Evolutionary conservation across 148 eudicot genomes (phyloP).

Genomic region (Cornus florida): DNA sequence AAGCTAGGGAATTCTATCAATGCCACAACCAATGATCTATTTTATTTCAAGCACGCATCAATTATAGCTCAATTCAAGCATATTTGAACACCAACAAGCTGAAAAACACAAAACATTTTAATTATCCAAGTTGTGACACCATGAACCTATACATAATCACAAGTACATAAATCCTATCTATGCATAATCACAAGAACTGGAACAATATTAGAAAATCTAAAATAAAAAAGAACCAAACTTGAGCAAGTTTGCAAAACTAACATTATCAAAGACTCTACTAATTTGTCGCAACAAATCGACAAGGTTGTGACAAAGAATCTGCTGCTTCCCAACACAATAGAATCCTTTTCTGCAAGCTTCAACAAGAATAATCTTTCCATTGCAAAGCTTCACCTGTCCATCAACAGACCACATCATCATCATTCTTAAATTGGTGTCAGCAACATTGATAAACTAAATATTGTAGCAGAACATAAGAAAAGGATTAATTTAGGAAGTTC

Average conservation of each 20-base stretch:
- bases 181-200: background rate
- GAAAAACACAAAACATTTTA: background rate
- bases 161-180: background rate
- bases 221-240: conserved; percentile 1
- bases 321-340: conserved; percentile 78
- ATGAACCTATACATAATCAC: background rate
- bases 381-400: conserved; percentile 88
- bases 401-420: conserved; percentile 8
- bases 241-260: conserved; percentile 31
- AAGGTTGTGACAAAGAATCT: conserved; percentile 80
- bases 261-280: conserved; percentile 95
- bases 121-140: background rate
- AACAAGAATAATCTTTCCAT: conserved; percentile 75
- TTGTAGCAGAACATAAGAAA: background rate
- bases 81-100: background rate
- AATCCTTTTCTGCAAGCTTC: conserved; percentile 93
- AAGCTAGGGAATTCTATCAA: background rate
- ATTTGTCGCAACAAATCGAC: conserved; percentile 89
- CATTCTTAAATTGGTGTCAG: background rate
- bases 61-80: background rate
- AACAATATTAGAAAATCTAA: background rate
- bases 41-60: background rate
- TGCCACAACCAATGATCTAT: background rate
- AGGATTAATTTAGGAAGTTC: conserved; percentile 9
- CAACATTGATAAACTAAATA: background rate